Base-by-base conservation (phyloP, 306 rosid genomes). In the Gastrolobium bilobum region DNA sequence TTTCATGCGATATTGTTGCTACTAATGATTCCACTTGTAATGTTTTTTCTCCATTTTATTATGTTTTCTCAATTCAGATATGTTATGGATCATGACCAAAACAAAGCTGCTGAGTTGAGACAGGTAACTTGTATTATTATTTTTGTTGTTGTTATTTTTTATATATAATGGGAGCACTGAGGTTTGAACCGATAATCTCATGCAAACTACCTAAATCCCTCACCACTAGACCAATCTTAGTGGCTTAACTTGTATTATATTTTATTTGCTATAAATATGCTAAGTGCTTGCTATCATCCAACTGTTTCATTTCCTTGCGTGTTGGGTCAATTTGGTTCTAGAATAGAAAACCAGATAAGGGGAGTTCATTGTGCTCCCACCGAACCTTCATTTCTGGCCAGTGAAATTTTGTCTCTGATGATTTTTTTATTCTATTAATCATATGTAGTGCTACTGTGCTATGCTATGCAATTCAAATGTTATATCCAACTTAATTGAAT, bases 51-150 rank as follows among this genome's bases (percentile, higher is more conserved):
- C 50, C 3, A 39, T 20, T 6, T 80, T 42, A 2, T 59, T 14
- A 2, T 82, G 79, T 67, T 76, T 81, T 7, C 42, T 85, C 26
- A 26, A 52, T 83, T 50, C 85, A 96, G 99, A 65, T 93, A 90
- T 83, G 97, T 90, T 40, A 93, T 96, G 99, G 97, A 91, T 77
- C 99, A 88, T 73, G 94, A 91, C 74, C 87, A 83, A 74, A 75
- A 73, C 26, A 93, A 90, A 85, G 97, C 98, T 39, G 15, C 89
- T 2, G 97, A 96, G 69, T 79, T 96, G 94, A 89, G 99, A 89
- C 96, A 90, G 97, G 99, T 94, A 7, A 53, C 63, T 15, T 57
- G 44, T 7, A 10, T 66, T 84, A 0, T 68, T n/a, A n/a, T n/a
- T n/a, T n/a, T n/a, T n/a, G n/a, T n/a, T n/a, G n/a, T n/a, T n/a